Evolutionary conservation across 306 rosid species (phyloP), one percentile per base, ranked within the genome.

Genomic region (Urtica urens): DNA sequence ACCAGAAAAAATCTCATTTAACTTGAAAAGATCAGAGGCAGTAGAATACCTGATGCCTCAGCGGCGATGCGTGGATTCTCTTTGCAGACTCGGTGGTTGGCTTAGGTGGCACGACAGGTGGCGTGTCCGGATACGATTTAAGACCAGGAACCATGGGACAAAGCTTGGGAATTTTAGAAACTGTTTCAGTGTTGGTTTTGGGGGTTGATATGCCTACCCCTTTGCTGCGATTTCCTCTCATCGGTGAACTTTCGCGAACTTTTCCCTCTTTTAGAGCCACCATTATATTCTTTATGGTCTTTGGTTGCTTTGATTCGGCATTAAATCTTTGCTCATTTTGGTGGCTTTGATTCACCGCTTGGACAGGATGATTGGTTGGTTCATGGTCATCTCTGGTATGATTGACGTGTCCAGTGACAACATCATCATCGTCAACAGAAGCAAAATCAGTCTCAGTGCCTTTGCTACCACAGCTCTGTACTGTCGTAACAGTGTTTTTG

Each of bases 261-360:
- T 73, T 85, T 55, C 87, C 99, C 55, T 92, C 99, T 62, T 76
- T 92, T 33, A 85, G 40, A 35, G 87, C 84, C 72, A 73, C 68
- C 94, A 92, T 92, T 69, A 92, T 82, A 59, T 78, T 79, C 59
- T 72, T 78, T 43, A 82, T 79, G 63, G 93, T 75, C 72, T 72
- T 92, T 39, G 96, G 92, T 48, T 64, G 87, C 65, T 74, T 76
- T 10, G 69, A 53, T 69, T 90, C 99, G 65, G 51, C 40, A 60
- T 60, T 61, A 37, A 78, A 59, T 65, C 62, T 43, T 21, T 47
- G 79, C 48, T 71, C 94, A 57, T 44, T 49, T 42, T 62, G 48
- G 55, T 74, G 53, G 26, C 83, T 66, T 62, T 74, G 79, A 49
- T 29, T 59, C 41, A 51, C 64, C 43, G 62, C 81, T 24, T 61